Percentiles rank a stretch among this genome's conserved stretches.
These are phyloP conservation scores for Pontederia paniculata DNA, from an alignment of 176 grass and related monocot genomes.

Conservation along the genomic window DNA sequence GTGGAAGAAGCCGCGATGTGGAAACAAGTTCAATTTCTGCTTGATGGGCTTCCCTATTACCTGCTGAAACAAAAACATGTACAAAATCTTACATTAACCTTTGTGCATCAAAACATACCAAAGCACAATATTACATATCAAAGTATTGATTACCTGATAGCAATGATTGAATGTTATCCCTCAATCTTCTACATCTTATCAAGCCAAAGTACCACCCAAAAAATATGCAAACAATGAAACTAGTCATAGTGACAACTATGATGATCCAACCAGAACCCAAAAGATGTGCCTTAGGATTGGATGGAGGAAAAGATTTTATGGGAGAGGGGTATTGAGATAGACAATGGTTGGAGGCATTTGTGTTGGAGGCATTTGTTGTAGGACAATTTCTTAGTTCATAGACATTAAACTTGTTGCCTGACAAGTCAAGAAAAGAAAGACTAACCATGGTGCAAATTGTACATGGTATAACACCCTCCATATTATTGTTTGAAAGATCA, in stretches of 20 bases:
- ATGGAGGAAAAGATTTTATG: slow-evolving; percentile 23
- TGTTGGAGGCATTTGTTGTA: slow-evolving; percentile 24
- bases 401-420: slow-evolving; percentile 45
- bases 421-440: slow-evolving; percentile 67
- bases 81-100: too few relatives aligned
- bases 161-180: slow-evolving; percentile 30
- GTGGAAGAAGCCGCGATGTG: slow-evolving; percentile 63
- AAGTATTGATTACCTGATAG: slow-evolving; percentile 25
- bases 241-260: slow-evolving; percentile 19
- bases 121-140: too few relatives aligned
- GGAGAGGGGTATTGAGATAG: slow-evolving; percentile 18
- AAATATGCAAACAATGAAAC: slow-evolving; percentile 11
- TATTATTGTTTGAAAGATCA: slow-evolving; percentile 66
- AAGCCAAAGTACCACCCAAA: slow-evolving; percentile 17
- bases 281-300: slow-evolving; percentile 14
- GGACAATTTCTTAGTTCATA: slow-evolving; percentile 45
- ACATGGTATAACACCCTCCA: slow-evolving; percentile 61
- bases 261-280: slow-evolving; percentile 28
- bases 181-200: slow-evolving; percentile 40
- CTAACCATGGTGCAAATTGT: slow-evolving; percentile 56
- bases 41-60: not conserved
- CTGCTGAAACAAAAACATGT: too few relatives aligned
- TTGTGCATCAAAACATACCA: too few relatives aligned
- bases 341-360: too few relatives aligned
- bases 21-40: slow-evolving; percentile 55